These are phyloP conservation scores for Exsudoporus frostii DNA, from an alignment of 768 basidiomycete species.

Conservation along the genomic window DNA sequence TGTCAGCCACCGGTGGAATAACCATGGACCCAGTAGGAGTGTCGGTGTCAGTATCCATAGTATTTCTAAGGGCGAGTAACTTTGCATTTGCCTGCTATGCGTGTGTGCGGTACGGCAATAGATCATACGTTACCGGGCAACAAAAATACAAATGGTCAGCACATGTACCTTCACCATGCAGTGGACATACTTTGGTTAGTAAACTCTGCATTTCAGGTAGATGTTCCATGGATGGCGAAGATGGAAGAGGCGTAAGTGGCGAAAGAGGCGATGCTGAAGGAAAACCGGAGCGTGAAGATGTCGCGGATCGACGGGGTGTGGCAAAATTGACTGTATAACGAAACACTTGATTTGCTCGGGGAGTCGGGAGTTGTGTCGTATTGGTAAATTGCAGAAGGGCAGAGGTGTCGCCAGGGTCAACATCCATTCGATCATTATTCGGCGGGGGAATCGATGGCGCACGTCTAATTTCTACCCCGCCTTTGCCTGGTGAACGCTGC, in stretches of 20 bases:
- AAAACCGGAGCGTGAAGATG: background rate
- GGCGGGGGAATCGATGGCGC: slow-evolving; percentile 24
- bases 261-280: slow-evolving; percentile 31
- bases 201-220: slow-evolving; percentile 11
- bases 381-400: slow-evolving; percentile 25
- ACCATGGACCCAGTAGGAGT: background rate
- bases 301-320: slow-evolving; percentile 20
- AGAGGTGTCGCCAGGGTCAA: slow-evolving; percentile 18
- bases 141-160: background rate
- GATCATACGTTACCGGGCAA: background rate
- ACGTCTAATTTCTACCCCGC: slow-evolving; percentile 21
- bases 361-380: slow-evolving; percentile 2
- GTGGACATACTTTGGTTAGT: slow-evolving; percentile 19
- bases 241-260: slow-evolving; percentile 50
- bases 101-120: background rate
- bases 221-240: slow-evolving; percentile 37
- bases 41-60: background rate
- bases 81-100: slow-evolving; percentile 2
- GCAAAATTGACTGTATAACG: slow-evolving; percentile 27
- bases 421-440: slow-evolving; percentile 22
- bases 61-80: background rate
- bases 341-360: slow-evolving; percentile 12
- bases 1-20: slow-evolving; percentile 1
- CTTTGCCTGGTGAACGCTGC: slow-evolving; percentile 23
- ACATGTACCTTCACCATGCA: background rate